Base-by-base conservation (phyloP, 371 early-diverging fungal genomes). In the Actinomortierella ambigua region DNA sequence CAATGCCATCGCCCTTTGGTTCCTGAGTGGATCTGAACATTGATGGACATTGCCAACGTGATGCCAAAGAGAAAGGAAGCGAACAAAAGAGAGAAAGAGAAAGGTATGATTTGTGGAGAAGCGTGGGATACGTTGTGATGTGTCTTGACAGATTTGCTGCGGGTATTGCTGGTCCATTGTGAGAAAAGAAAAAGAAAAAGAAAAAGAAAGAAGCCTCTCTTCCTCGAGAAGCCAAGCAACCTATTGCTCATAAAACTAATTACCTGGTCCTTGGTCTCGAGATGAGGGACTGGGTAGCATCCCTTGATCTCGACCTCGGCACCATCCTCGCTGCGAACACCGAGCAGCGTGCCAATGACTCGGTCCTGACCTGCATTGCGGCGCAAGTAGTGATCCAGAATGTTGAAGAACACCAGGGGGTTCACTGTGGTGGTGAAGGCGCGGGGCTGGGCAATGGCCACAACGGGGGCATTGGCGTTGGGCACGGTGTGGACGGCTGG, bases 371-470 rank as follows among this genome's bases (percentile, higher is more conserved):
- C 81, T 55, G 92, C 92, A 67, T 91, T 87, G 62, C 94, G 90
- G 53, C 98, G 93, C 61, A 95, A 77, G 69, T 83, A 94, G 78
- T 96, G 96, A 81, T 95, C 96, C 34, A 97, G 85, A 44, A 95
- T 89, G 50, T 93, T 84, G 76, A 97, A 92, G 48, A 95, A 83
- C n/a, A 95, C 95, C 46, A 94, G 87, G 39, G 98, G 98, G 62
- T 87, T 88, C 50, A 93, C 85, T 14, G 82, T 77, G 53, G 82
- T 83, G 29, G 86, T 78, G 69, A 85, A 85, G 29, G 89, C 80
- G 59, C 84, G 77, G 61, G 81, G 83, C 63, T 82, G 81, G 53
- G 84, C 73, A 62, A 73, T 49, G 23, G 63, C 53, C 27, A 60
- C 23, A 39, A 60, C 60, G 34, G 73, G 73, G 54, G 61, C 56